Conservation (phyloP, 2,329 filamentous ascomycete species). For the Bipolaris oryzae region DNA sequence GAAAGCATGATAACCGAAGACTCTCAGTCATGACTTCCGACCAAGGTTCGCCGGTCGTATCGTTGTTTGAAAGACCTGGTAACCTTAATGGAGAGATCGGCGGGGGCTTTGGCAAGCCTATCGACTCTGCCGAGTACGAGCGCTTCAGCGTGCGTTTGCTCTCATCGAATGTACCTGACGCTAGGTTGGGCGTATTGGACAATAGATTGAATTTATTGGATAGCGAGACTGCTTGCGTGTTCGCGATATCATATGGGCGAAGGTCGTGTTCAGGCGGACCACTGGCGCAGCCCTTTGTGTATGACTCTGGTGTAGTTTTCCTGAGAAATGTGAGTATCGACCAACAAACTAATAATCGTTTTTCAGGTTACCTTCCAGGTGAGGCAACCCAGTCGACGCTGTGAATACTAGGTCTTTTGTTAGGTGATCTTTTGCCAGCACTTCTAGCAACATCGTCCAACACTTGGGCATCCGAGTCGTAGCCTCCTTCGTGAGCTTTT, state of each 20-base stretch:
- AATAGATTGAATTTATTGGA: slow-evolving; percentile 30
- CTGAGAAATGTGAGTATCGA: slow-evolving; percentile 24
- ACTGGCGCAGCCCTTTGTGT: slow-evolving; percentile 22
- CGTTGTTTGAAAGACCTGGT: slow-evolving; percentile 34
- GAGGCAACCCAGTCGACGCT: slow-evolving; percentile 44
- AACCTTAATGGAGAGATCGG: slow-evolving; percentile 34
- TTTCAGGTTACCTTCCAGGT: slow-evolving; percentile 30
- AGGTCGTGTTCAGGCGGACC: slow-evolving; percentile 14
- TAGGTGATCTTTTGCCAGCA: slow-evolving; percentile 36
- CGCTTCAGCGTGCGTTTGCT: slow-evolving; percentile 32
- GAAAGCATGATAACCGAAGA: slow-evolving; percentile 39
- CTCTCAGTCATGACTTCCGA: slow-evolving; percentile 37
- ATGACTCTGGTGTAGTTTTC: slow-evolving; percentile 36
- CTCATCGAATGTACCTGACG: slow-evolving; percentile 16
- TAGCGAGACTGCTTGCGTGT: slow-evolving; percentile 20
- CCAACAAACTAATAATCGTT: not conserved
- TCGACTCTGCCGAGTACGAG: slow-evolving; percentile 42
- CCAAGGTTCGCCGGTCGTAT: slow-evolving; percentile 35
- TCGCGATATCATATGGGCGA: slow-evolving; percentile 33
- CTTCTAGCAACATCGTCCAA: slow-evolving; percentile 42
- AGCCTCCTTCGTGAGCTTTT: slow-evolving; percentile 42
- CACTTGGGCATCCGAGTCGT: slow-evolving; percentile 47
- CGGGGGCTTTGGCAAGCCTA: slow-evolving; percentile 28
- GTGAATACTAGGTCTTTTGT: slow-evolving; percentile 45
- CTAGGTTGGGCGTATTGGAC: slow-evolving; percentile 41